phyloP scores from a whole-genome alignment of 768 basidiomycete species.

The Mycena pura region DNA sequence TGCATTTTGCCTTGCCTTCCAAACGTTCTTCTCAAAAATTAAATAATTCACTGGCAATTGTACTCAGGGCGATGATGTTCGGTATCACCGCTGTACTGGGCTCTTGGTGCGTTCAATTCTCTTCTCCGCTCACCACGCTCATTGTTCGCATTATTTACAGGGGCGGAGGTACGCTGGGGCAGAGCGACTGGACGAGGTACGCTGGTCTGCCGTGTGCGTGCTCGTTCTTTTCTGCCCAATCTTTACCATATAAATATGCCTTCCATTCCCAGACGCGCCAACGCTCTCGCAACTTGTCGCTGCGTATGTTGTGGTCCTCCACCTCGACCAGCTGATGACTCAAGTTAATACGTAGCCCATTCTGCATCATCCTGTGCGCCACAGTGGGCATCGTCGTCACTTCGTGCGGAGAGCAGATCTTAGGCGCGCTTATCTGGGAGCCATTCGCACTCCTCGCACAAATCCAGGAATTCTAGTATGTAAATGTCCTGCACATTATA shows the following conservation, averaged over 20 bases:
- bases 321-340: constrained; percentile 4
- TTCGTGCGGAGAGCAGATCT: constrained; percentile 22
- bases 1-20: constrained; percentile 10
- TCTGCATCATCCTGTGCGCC: constrained; percentile 23
- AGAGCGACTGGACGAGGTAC: constrained; percentile 27
- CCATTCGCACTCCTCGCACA: constrained; percentile 26
- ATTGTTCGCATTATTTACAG: constrained; percentile 6
- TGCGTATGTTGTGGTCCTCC: constrained; percentile 14
- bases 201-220: constrained; percentile 22
- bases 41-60: constrained; percentile 9
- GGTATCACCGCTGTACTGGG: constrained; percentile 26
- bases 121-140: background rate
- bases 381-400: constrained; percentile 26
- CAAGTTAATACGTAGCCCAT: constrained; percentile 11
- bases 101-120: constrained; percentile 14
- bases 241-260: background rate
- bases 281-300: constrained; percentile 24
- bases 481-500: constrained; percentile 8
- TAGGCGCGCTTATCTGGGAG: constrained; percentile 27
- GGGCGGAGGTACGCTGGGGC: constrained; percentile 23
- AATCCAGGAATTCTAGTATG: constrained; percentile 29
- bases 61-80: constrained; percentile 25
- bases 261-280: constrained; percentile 21
- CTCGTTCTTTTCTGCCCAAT: constrained; percentile 4
- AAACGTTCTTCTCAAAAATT: constrained; percentile 6